Evolutionary conservation across 495 filamentous ascomycete species (phyloP).

Genomic region (Bacidia rubella): DNA sequence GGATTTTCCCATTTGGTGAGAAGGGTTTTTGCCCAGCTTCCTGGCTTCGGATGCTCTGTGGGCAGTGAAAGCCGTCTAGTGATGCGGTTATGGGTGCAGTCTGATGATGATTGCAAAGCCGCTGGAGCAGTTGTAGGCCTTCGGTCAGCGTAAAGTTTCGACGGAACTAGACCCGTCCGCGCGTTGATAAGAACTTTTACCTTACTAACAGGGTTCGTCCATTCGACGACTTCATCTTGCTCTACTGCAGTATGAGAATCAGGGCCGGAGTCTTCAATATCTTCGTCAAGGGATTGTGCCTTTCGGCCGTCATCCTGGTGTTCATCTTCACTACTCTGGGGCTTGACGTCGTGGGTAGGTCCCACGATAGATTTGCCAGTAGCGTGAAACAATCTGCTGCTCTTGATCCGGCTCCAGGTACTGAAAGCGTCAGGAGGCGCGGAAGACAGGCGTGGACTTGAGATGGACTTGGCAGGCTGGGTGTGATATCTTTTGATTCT

Average conservation of each 20-base stretch:
- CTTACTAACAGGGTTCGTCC: conserved; percentile 57
- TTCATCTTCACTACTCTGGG: neutral
- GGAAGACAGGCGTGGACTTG: neutral
- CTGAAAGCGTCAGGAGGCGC: conserved; percentile 30
- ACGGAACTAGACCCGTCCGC: conserved; percentile 45
- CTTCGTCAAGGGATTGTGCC: no score
- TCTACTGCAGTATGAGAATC: no score
- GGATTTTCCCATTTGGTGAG: conserved; percentile 47
- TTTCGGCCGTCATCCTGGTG: no score
- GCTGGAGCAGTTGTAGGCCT: conserved; percentile 8
- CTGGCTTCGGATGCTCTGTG: neutral
- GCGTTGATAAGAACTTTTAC: conserved; percentile 42
- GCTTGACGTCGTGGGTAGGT: neutral
- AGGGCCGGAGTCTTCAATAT: no score
- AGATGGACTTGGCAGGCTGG: conserved; percentile 24
- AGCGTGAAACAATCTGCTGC: conserved; percentile 20
- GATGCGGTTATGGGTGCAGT: neutral
- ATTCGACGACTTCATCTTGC: conserved; percentile 35
- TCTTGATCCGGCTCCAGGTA: conserved; percentile 58
- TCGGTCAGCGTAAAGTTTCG: neutral
- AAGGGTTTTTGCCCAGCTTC: conserved; percentile 28
- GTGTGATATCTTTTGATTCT: conserved; percentile 8
- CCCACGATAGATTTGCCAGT: neutral
- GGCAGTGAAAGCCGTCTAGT: conserved; percentile 8
- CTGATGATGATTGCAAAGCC: neutral